Percentiles rank a stretch among this genome's conserved stretches.
These are phyloP conservation scores for Pinus taeda DNA, from an alignment of 75 land plant genomes.

Conservation along the genomic window DNA sequence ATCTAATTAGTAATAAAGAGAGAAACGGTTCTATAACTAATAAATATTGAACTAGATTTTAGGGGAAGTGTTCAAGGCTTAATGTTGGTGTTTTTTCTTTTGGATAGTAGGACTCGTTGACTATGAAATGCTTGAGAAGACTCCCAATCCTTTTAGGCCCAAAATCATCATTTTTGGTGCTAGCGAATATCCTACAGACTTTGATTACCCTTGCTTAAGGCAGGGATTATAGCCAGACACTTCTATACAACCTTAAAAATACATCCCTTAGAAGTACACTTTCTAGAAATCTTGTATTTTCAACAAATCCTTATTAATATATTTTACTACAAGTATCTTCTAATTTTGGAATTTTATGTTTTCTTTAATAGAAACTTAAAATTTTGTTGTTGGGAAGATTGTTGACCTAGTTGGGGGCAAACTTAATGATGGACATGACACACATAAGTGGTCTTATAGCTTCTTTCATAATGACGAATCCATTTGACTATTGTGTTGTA, in stretches of 20 bases:
- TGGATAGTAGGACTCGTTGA: conserved; percentile 57
- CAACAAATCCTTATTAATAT: too few relatives aligned
- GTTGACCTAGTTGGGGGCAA: conserved; percentile 85
- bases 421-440: conserved; percentile 98
- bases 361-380: too few relatives aligned
- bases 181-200: conserved; percentile 85
- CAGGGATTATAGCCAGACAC: conserved; percentile 31
- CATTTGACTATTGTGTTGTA: conserved; percentile 88
- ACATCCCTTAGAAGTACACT: too few relatives aligned
- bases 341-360: too few relatives aligned
- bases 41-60: background rate
- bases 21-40: too few relatives aligned
- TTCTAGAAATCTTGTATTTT: too few relatives aligned
- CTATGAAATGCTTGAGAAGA: conserved; percentile 85
- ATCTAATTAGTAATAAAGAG: background rate
- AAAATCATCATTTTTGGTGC: conserved; percentile 88
- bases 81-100: background rate
- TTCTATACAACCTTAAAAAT: too few relatives aligned
- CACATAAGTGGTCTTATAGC: conserved; percentile 95
- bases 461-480: conserved; percentile 74
- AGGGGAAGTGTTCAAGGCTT: too few relatives aligned
- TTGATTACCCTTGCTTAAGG: conserved; percentile 85
- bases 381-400: conserved; percentile 29
- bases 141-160: conserved; percentile 70
- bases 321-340: too few relatives aligned